Evolutionary conservation across 2,329 filamentous ascomycete species (phyloP).

Genomic region (Phymatotrichopsis omnivora): DNA sequence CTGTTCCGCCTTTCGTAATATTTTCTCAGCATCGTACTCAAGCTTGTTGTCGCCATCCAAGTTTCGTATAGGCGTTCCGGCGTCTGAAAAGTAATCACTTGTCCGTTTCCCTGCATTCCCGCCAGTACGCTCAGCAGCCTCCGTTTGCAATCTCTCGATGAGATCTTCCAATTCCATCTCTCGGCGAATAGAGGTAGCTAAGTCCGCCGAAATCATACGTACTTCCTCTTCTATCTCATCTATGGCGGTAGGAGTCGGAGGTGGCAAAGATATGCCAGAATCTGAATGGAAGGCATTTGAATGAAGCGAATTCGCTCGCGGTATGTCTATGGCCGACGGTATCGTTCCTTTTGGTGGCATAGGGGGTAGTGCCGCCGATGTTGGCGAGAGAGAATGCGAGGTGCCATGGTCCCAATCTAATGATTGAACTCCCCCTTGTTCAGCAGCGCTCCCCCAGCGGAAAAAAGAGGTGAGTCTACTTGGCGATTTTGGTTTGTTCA

Average conservation of each 20-base stretch:
- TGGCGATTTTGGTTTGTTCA: constrained; percentile 24
- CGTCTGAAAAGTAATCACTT: constrained; percentile 97
- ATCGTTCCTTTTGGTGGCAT: constrained; percentile 11
- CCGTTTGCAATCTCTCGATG: constrained; percentile 75
- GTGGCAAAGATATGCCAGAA: constrained; percentile 29
- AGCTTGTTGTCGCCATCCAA: constrained; percentile 43
- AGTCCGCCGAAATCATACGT: constrained; percentile 81
- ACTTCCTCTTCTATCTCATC: constrained; percentile 73
- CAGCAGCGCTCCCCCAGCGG: constrained; percentile 26
- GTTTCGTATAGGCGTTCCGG: constrained; percentile 48
- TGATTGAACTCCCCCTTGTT: constrained; percentile 20
- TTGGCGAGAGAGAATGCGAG: constrained; percentile 21
- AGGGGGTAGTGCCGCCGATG: constrained; percentile 12
- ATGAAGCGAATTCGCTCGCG: constrained; percentile 24
- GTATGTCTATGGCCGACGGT: constrained; percentile 26
- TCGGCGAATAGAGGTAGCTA: constrained; percentile 82
- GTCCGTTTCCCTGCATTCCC: constrained; percentile 57
- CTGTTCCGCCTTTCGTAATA: constrained; percentile 77
- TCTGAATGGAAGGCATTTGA: constrained; percentile 23
- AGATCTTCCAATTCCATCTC: constrained; percentile 97
- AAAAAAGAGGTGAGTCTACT: constrained; percentile 27
- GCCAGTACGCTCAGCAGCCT: constrained; percentile 48
- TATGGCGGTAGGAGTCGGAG: constrained; percentile 28
- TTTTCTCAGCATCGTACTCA: constrained; percentile 63
- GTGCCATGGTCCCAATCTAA: constrained; percentile 20